Evolutionary conservation across 352 stramenopile genomes (phyloP).

Genomic region (Pythium aquatile): DNA sequence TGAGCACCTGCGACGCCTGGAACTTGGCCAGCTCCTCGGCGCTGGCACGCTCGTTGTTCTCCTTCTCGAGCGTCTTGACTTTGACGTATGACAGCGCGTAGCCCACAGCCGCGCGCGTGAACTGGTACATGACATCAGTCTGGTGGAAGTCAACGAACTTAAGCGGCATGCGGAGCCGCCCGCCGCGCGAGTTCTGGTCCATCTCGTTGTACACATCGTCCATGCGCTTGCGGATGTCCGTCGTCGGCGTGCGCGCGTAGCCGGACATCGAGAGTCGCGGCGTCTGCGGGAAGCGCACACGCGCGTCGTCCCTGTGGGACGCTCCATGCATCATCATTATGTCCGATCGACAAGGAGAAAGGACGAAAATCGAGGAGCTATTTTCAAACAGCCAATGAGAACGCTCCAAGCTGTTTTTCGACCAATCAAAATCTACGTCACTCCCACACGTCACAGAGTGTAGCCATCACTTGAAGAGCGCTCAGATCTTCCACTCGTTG

Average conservation of each 20-base stretch:
- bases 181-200: slow-evolving; percentile 42
- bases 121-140: slow-evolving; percentile 72
- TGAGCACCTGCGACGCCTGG: slow-evolving; percentile 22
- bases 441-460: background rate
- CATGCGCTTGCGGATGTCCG: slow-evolving; percentile 34
- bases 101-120: slow-evolving; percentile 60
- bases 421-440: slow-evolving; percentile 20
- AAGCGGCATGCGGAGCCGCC: slow-evolving; percentile 51
- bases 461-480: slow-evolving; percentile 3
- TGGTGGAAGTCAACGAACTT: slow-evolving; percentile 75
- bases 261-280: slow-evolving; percentile 11
- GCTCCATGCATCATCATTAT: too few species aligned
- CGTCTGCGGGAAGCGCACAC: slow-evolving; percentile 8
- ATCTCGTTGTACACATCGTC: slow-evolving; percentile 76
- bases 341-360: background rate
- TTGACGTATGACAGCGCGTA: slow-evolving; percentile 66
- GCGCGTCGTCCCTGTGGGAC: slow-evolving; percentile 10
- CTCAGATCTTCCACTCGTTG: slow-evolving; percentile 83
- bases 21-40: slow-evolving; percentile 26
- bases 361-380: background rate
- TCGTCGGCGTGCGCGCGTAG: slow-evolving; percentile 17
- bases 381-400: slow-evolving; percentile 18
- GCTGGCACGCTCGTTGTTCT: slow-evolving; percentile 13
- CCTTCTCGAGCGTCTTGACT: slow-evolving; percentile 52
- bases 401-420: background rate